phyloP scores from a whole-genome alignment of 306 rosid genomes.

The Delonix regia region DNA sequence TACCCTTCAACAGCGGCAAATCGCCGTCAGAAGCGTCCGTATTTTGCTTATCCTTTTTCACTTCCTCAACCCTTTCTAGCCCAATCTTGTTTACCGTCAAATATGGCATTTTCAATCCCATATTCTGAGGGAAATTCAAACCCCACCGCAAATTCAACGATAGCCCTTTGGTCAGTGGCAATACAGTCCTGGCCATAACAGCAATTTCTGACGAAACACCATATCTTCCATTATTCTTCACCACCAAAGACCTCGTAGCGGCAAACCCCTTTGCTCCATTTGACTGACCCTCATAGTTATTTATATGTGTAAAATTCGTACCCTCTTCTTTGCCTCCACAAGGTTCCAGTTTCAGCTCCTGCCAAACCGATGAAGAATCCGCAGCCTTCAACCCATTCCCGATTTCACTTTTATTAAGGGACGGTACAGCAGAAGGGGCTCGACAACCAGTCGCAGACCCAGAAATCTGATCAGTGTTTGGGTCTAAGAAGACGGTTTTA shows the following conservation, averaged over 20 bases:
- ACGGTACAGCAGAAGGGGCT: constrained; percentile 29
- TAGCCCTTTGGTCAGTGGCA: constrained; percentile 61
- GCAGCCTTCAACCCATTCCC: constrained; percentile 46
- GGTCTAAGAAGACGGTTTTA: constrained; percentile 57
- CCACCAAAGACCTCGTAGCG: constrained; percentile 35
- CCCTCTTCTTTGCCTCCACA: constrained; percentile 30
- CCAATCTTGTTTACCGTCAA: constrained; percentile 71
- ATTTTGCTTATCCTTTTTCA: constrained; percentile 35
- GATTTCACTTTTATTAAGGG: constrained; percentile 27
- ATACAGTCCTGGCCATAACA: constrained; percentile 63
- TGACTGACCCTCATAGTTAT: constrained; percentile 20
- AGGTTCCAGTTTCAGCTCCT: constrained; percentile 75
- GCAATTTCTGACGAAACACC: constrained; percentile 53
- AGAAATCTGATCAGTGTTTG: constrained; percentile 34
- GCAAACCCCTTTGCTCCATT: constrained; percentile 34
- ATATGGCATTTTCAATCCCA: constrained; percentile 55
- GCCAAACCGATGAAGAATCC: constrained; percentile 61
- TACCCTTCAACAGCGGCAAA: constrained; percentile 61
- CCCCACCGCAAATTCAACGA: constrained; percentile 71
- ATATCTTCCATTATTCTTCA: constrained; percentile 43
- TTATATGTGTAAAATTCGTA: constrained; percentile 8
- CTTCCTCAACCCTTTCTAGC: constrained; percentile 63
- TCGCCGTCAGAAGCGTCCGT: constrained; percentile 39
- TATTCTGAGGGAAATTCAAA: constrained; percentile 53
- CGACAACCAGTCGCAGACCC: constrained; percentile 26